Evolutionary conservation across 2,329 filamentous ascomycete species (phyloP), one percentile per base, ranked within the genome.

Genomic region (Myriosclerotinia scirpicola): DNA sequence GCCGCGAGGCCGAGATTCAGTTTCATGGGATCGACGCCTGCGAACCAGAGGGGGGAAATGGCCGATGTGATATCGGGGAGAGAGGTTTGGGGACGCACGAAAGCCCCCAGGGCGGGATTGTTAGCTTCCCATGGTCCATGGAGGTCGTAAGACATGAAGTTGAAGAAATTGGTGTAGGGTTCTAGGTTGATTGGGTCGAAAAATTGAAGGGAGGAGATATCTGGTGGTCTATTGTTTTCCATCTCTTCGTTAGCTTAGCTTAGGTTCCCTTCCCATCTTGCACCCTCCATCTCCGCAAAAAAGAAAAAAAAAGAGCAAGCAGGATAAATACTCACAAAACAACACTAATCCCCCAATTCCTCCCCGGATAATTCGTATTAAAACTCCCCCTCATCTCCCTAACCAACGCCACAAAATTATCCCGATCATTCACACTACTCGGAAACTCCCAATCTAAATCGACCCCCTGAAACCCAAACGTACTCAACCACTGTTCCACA

Each of bases 381-480:
- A 77, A 80, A 0, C 75, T 74, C 0, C 72, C 72, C 52, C 71
- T 61, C 71, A 75, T 70, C 40, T 74, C 72, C 34, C 67, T 65
- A 12, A 78, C 20, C 70, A 77, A 70, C 67, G 72, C 4, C 46
- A 73, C 71, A 50, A 78, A 75, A 0, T 81, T 81, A 9, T 78
- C 79, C 0, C 80, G 75, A 5, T 77, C 75, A 9, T 69, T 50
- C 3, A 70, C 71, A 78, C 26, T 60, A 17, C 6, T n/a, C 0
- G 81, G 81, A 65, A 79, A 82, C 61, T 83, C 80, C 81, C 81
- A 83, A 67, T 83, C 80, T 0, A 83, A 66, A 65, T 84, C 81
- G 2, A 80, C 75, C 2, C 81, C 80, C 12, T 79, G 72, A 64
- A 81, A 81, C 3, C 76, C 76, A 63, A 78, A 78, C 36, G 67